Evolutionary conservation across 2,329 filamentous ascomycete genomes (phyloP).

Genomic region (Nothophoma quercina): DNA sequence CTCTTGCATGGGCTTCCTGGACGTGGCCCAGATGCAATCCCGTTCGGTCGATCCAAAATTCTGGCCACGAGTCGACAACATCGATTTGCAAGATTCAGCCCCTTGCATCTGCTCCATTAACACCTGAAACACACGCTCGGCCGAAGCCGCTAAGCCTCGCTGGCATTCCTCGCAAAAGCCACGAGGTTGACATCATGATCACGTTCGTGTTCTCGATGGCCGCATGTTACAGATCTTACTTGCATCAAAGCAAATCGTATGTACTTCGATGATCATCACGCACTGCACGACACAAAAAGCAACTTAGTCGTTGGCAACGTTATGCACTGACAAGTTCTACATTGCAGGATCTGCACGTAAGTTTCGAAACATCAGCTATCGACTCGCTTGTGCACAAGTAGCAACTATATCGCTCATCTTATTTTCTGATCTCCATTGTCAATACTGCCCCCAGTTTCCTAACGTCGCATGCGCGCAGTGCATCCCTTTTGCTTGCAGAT

Average conservation of each 20-base stretch:
- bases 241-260: neutral
- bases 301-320: neutral
- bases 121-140: constrained; percentile 15
- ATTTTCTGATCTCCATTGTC: constrained; percentile 5
- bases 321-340: neutral
- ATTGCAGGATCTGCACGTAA: constrained; percentile 2
- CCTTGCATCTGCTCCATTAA: constrained; percentile 10
- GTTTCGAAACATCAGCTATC: constrained; percentile 14
- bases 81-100: constrained; percentile 7
- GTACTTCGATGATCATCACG: neutral
- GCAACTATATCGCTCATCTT: constrained; percentile 18
- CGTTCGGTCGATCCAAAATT: constrained; percentile 14
- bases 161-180: neutral
- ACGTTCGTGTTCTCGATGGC: neutral
- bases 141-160: constrained; percentile 7
- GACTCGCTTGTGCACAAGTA: constrained; percentile 10
- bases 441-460: neutral
- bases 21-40: constrained; percentile 1
- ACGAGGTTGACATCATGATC: constrained; percentile 7
- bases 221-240: neutral
- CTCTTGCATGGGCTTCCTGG: neutral
- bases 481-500: neutral
- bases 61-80: constrained; percentile 1
- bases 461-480: neutral
- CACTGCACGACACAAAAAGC: neutral